Base-by-base conservation (phyloP, 2,329 filamentous ascomycete genomes). In the Emergomyces orientalis region DNA sequence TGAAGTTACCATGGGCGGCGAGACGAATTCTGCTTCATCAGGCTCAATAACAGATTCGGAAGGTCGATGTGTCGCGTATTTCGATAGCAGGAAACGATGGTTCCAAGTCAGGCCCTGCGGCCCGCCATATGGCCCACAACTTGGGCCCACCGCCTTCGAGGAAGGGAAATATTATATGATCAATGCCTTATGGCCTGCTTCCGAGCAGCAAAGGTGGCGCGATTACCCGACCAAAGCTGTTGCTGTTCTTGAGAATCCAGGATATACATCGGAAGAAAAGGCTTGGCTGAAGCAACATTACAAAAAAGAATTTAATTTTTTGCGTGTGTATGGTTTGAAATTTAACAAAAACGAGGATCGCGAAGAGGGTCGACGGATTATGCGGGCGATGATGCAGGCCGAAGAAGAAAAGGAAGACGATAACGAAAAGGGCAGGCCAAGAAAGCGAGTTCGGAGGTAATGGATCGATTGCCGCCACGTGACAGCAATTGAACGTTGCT, bases 321-420 rank as follows among this genome's bases (percentile, higher is more conserved):
- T 78, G 3, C 43, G 37, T 2, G 22, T 34, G 6, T 62, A 72
- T 62, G 70, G 71, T 0, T 66, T 77, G 27, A 73, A 63, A 19
- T 76, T 78, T 56, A 64, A 72, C 64, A 71, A 74, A 9, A 73
- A 77, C 3, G 72, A 77, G 54, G 71, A 78, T 61, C 74, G 75
- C 37, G 72, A 68, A 58, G 69, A 76, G 59, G 75, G 75, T 5
- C 65, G 73, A 9, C 14, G 9, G 3, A 71, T 77, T 37, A 51
- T 71, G 30, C 66, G 70, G n/a, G 64, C 59, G 13, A 52, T 75
- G 25, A 65, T 34, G 27, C 52, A 63, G 25, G 59, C 63, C 49
- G 62, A 64, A 41, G 56, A 43, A 22, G 59, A 64, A 49, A 43
- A 52, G 19, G 43, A 65, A 34, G 37, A 34, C 19, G 54, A 34